Base-by-base conservation (phyloP, 2,329 filamentous ascomycete species). In the Thelonectria rubi region DNA sequence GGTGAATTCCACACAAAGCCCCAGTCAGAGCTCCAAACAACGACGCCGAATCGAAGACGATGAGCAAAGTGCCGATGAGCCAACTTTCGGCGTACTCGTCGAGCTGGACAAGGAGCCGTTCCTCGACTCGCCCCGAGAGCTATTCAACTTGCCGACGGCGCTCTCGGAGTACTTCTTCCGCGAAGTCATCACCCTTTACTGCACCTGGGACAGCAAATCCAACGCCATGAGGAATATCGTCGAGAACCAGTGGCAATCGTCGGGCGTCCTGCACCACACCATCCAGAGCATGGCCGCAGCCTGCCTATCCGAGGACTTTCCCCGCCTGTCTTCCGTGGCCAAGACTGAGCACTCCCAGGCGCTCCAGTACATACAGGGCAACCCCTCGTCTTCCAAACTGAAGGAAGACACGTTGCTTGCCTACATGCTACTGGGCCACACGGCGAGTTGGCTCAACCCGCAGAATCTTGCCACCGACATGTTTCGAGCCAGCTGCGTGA, bases 261-360 rank as follows among this genome's bases (percentile, higher is more conserved):
- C 65, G 3, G 54, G 58, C 3, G 58, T 60, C 3, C 48, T 69
- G 1, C 57, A 69, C 51, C 69, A 71, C 40, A 65, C 69, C 12
- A 67, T 66, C 9, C 68, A 69, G 42, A 70, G 67, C 64, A 70
- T 71, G 66, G 55, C 68, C 11, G 68, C 65, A 2, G 64, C 68
- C 1, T 71, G 66, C 39, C 20, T 69, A 8, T 62, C 68, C 5
- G 57, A 67, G 21, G 65, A 64, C 42, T 67, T 70, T 6, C 65
- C 67, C 6, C 59, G 66, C 18, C 48, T 69, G 18, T 26, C 53
- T 0, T 26, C 57, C 0, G 17, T 67, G 0, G 68, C 68, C 0
- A 46, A 40, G 5, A 46, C 20, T 5, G 67, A 70, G 37, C 64
- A 64, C 47, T 15, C 30, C 2, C 53, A 61, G n/a, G 68, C 67